Evolutionary conservation across 345 rosid species (phyloP).

Genomic region (Eucalyptus curtisii): DNA sequence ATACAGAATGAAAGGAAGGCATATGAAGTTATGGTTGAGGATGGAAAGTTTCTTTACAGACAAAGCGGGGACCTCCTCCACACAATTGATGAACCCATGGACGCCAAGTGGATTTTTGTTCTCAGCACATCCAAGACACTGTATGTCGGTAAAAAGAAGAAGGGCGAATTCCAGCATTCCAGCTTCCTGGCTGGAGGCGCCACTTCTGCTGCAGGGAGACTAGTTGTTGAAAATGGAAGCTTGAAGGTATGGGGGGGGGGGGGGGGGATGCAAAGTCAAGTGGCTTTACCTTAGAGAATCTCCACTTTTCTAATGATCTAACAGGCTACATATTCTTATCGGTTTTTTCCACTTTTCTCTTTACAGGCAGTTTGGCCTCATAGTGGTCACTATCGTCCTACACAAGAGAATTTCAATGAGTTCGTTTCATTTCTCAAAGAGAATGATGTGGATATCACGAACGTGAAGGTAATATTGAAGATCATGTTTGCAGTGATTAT

Average conservation of each 20-base stretch:
- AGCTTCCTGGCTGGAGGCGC: conserved; percentile 97
- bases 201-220: conserved; percentile 69
- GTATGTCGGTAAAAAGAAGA: conserved; percentile 74
- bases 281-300: not conserved
- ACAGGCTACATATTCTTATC: not conserved
- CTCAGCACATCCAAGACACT: conserved; percentile 65
- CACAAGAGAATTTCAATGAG: conserved; percentile 70
- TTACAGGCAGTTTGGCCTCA: conserved; percentile 94
- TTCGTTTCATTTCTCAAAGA: conserved; percentile 57
- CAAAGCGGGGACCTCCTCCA: conserved; percentile 54
- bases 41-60: conserved; percentile 58
- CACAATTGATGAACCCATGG: conserved; percentile 23
- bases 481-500: not conserved
- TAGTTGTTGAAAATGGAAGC: conserved; percentile 46
- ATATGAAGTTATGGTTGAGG: conserved; percentile 64
- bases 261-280: not conserved
- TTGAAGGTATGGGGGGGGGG: conserved; percentile 34
- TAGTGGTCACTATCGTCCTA: conserved; percentile 95
- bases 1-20: conserved; percentile 71
- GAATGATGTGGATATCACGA: conserved; percentile 64
- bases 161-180: conserved; percentile 83
- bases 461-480: conserved; percentile 45
- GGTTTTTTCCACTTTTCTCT: not conserved
- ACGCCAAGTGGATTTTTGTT: conserved; percentile 88
- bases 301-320: not conserved